Base-by-base conservation (phyloP, 2,329 filamentous ascomycete genomes). In the Epichloe sylvatica region DNA sequence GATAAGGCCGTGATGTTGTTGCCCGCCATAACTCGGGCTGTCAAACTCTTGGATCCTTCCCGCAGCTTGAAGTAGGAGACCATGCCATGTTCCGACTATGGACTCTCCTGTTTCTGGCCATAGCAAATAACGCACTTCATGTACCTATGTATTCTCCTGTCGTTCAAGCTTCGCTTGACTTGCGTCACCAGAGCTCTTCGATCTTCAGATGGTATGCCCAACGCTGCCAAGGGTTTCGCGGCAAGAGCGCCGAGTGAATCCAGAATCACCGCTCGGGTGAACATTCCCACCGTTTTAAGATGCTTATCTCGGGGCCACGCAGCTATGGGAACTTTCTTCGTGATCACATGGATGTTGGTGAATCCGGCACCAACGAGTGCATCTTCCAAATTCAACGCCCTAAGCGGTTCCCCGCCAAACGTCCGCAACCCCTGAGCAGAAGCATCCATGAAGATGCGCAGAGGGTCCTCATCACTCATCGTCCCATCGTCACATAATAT, bases 291-390 rank as follows among this genome's bases (percentile, higher is more conserved):
- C 3, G 66, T 63, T 47, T 70, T 66, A 25, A 69, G 58, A 5
- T 56, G 53, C 59, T 64, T 64, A 50, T 73, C 69, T 35, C 59
- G 60, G 13, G 70, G 56, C 72, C 72, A 75, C 2, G 63, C 58
- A 0, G 70, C 70, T 41, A 75, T 63, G n/a, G 72, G 70, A 3
- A 74, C 65, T 51, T 69, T 69, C 52, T 69, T 66, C 19, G 68
- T 63, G 47, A 66, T 61, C 47, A 68, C 62, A 7, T 65, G 62
- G 6, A 75, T 62, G 51, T 72, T 67, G 30, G 62, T 62, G 55
- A 74, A 77, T 23, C 74, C 74, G 0, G 66, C 64, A 0, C 60
- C 59, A 33, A 62, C 61, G 43, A 75, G 64, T 33, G 60, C 55
- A 2, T 59, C 57, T 13, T 62, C 60, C 5, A 74, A 59, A 12